Evolutionary conservation across 176 grass and related monocot genomes (phyloP).

Genomic region (Oryza nivara): DNA sequence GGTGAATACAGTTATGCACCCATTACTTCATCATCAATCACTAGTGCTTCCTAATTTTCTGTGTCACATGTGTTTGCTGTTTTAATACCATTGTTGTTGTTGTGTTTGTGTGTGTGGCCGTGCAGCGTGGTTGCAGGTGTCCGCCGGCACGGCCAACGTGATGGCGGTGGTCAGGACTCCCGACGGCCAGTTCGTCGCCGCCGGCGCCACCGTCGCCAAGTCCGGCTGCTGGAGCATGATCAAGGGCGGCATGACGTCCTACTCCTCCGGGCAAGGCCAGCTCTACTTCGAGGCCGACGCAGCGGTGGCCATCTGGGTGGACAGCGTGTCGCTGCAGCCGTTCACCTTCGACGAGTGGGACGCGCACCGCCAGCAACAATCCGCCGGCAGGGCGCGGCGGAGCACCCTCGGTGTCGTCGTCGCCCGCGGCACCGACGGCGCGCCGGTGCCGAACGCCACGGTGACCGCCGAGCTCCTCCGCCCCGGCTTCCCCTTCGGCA

Average conservation of each 20-base stretch:
- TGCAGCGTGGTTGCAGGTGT: slow-evolving; percentile 56
- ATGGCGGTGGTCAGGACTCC: slow-evolving; percentile 36
- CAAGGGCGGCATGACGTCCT: slow-evolving; percentile 34
- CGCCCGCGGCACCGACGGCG: not conserved
- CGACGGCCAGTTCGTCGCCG: slow-evolving; percentile 21
- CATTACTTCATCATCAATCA: no score
- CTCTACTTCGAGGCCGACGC: slow-evolving; percentile 40
- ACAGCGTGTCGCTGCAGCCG: slow-evolving; percentile 62
- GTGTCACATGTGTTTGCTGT: not conserved
- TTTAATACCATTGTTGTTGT: not conserved
- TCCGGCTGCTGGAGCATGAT: slow-evolving; percentile 42
- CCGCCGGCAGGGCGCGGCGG: slow-evolving; percentile 24
- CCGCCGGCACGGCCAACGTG: slow-evolving; percentile 39
- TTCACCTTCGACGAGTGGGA: slow-evolving; percentile 67
- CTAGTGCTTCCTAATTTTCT: no score
- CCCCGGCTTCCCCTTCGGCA: slow-evolving; percentile 53
- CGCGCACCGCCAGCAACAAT: slow-evolving; percentile 35
- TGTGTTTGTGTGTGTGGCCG: not conserved
- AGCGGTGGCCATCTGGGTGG: slow-evolving; percentile 53
- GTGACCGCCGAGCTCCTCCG: slow-evolving; percentile 38
- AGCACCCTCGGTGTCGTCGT: not conserved
- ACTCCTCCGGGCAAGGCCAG: not conserved
- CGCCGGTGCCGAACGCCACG: slow-evolving; percentile 38
- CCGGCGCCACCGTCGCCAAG: slow-evolving; percentile 29
- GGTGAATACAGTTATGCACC: no score